These are phyloP conservation scores for Cercospora citrullina DNA, from an alignment of 2,329 filamentous ascomycete genomes.

Conservation along the genomic window DNA sequence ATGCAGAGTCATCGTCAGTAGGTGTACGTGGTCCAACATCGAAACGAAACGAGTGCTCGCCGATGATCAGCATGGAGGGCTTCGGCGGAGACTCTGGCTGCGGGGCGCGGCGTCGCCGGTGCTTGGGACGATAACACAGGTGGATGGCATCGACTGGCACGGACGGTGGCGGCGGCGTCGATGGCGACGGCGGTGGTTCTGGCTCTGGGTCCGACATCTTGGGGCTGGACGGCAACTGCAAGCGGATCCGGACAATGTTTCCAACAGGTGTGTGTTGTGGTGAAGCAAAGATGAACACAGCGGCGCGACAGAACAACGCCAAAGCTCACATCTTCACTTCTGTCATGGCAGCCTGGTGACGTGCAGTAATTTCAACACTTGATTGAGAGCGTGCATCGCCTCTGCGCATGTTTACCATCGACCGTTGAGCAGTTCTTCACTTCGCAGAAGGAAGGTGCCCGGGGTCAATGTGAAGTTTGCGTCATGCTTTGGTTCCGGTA, in stretches of 20 bases:
- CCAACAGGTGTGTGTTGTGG: not conserved
- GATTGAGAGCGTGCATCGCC: not conserved
- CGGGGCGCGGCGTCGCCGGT: not conserved
- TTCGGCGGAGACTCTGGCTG: not conserved
- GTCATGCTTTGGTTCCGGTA: not conserved
- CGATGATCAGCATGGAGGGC: slow-evolving; percentile 1
- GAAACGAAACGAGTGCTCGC: not conserved
- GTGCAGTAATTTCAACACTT: not conserved
- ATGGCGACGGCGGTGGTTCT: not conserved
- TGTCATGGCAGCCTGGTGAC: not conserved
- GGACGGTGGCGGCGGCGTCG: not conserved
- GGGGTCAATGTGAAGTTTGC: not conserved
- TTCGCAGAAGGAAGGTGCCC: not conserved
- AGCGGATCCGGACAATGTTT: not conserved
- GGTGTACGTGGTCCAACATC: slow-evolving; percentile 1
- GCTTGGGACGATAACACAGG: not conserved
- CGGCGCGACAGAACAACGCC: not conserved
- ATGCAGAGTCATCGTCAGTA: slow-evolving; percentile 10
- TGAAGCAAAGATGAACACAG: not conserved
- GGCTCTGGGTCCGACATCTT: not conserved
- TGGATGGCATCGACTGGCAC: not conserved
- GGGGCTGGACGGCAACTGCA: not conserved
- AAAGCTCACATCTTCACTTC: not conserved
- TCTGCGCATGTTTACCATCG: not conserved
- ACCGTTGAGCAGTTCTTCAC: not conserved